Evolutionary conservation across 2,329 filamentous ascomycete species (phyloP).

Genomic region (Nectriaceae sp.): DNA sequence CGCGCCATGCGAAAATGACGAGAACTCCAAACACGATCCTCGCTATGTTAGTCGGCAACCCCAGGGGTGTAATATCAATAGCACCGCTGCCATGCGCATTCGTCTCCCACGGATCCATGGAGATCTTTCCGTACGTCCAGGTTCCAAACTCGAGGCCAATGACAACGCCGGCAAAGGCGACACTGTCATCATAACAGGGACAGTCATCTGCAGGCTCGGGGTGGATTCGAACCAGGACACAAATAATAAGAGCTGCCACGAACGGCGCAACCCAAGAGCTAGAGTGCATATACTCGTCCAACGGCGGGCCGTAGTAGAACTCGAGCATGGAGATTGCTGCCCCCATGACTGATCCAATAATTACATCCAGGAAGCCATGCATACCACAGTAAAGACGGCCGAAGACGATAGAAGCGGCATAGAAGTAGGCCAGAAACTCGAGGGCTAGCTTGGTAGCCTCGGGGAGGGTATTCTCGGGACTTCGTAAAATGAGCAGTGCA

Average conservation of each 20-base stretch:
- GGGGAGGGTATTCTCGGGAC: constrained; percentile 62
- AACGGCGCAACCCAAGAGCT: constrained; percentile 66
- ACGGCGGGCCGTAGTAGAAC: constrained; percentile 59
- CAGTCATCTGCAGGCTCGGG: constrained; percentile 97
- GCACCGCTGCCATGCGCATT: constrained; percentile 53
- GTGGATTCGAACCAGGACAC: constrained; percentile 82
- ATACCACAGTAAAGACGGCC: constrained; percentile 96
- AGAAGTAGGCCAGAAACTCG: constrained; percentile 75
- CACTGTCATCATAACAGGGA: constrained; percentile 94
- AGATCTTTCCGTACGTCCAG: constrained; percentile 74
- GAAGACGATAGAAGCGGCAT: constrained; percentile 85
- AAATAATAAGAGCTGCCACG: constrained; percentile 64
- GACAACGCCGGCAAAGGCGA: constrained; percentile 87
- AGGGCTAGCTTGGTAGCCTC: constrained; percentile 61
- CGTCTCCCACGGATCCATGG: constrained; percentile 44
- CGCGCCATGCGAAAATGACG: constrained; percentile 87
- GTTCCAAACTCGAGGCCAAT: constrained; percentile 81
- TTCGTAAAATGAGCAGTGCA: constrained; percentile 69
- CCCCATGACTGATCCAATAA: constrained; percentile 78
- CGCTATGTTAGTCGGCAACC: constrained; percentile 61
- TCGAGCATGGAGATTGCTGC: constrained; percentile 62
- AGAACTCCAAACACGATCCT: constrained; percentile 80
- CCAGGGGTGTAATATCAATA: constrained; percentile 67
- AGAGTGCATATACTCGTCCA: constrained; percentile 72
- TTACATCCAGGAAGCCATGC: constrained; percentile 94